Evolutionary conservation across 2,329 filamentous ascomycete species (phyloP), one percentile per base, ranked within the genome.

Genomic region (Berkeleyomyces rouxiae): DNA sequence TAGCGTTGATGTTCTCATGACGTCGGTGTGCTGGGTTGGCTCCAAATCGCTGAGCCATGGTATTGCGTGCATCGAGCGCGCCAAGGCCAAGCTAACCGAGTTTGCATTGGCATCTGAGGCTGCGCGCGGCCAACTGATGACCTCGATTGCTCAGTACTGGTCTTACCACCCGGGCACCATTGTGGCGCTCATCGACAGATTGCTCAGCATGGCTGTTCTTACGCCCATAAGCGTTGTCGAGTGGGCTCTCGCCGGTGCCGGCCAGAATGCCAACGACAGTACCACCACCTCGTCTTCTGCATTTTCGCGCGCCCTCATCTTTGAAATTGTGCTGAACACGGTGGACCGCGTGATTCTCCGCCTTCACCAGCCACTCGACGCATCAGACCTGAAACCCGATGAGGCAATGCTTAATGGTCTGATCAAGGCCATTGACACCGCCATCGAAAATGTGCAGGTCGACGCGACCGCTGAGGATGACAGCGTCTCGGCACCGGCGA

Each of bases 31-130:
- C 76, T 93, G 85, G 74, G 85, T 96, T 58, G 93, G 93, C 53
- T 91, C 89, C 67, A 99, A 99, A 74, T 96, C 92, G 0, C 82
- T 99, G 40, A 96, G 91, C 10, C 93, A 99, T 72, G 90, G 96
- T 3, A 82, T 99, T 13, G 95, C 91, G 7, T 95, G 88, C 72
- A 96, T 99, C 67, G 93, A 99, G 73, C 87, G 93, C 64, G 92
- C 87, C 74, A 96, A 96, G 74, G 88, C 92, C 62, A 85, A 90
- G 39, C 83, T 99, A 0, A 77, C 96, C 1, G 84, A 87, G 64
- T 85, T 92, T 44, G 90, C 89, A 0, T 79, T 85, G 1, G 80
- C 83, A 55, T 92, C 88, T 0, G 82, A 90, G 64, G 80, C 81
- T 2, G 90, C 90, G 1, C 84, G 90, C 47, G 82, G 84, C 49